Conservation (phyloP, 768 basidiomycete genomes). For the Pleurotus tuber-regium region DNA sequence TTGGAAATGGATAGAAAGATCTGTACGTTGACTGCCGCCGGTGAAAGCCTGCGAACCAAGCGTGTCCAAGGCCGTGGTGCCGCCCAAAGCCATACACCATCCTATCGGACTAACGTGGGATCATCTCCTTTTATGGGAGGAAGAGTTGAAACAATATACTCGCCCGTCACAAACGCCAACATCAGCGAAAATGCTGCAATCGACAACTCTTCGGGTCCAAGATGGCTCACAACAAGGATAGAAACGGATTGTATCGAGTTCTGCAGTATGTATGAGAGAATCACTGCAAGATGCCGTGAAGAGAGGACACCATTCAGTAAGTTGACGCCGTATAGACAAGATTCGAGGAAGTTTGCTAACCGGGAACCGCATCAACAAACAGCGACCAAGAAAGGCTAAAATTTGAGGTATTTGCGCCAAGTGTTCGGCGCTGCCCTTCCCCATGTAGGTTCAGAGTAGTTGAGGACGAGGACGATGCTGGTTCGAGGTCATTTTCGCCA, state of each 20-base stretch:
- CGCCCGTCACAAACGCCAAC: slow-evolving; percentile 77
- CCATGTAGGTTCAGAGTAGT: not conserved
- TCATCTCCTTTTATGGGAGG: slow-evolving; percentile 30
- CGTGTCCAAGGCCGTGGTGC: slow-evolving; percentile 77
- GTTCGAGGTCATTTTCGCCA: not conserved
- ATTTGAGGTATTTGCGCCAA: slow-evolving; percentile 20
- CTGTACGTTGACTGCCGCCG: slow-evolving; percentile 54
- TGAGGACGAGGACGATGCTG: slow-evolving; percentile 14
- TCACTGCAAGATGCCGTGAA: slow-evolving; percentile 37
- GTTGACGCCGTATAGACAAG: not conserved
- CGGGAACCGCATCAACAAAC: slow-evolving; percentile 56
- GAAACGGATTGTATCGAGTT: slow-evolving; percentile 71
- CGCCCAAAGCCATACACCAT: slow-evolving; percentile 75
- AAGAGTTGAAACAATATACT: slow-evolving; percentile 35
- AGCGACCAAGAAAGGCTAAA: slow-evolving; percentile 44
- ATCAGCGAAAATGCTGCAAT: slow-evolving; percentile 73
- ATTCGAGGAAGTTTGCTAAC: slow-evolving; percentile 28
- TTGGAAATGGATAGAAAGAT: slow-evolving; percentile 71
- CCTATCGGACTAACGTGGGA: slow-evolving; percentile 55
- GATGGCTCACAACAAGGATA: slow-evolving; percentile 59
- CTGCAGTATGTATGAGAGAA: slow-evolving; percentile 68
- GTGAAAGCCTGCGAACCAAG: slow-evolving; percentile 78
- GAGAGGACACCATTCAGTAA: not conserved
- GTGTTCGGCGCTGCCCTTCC: not conserved
- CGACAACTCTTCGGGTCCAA: slow-evolving; percentile 69